A percentile compares a stretch with the other conserved stretches of the same genome.
Conservation (phyloP, 257 asterid genomes). For the Forsythia suspensa region DNA sequence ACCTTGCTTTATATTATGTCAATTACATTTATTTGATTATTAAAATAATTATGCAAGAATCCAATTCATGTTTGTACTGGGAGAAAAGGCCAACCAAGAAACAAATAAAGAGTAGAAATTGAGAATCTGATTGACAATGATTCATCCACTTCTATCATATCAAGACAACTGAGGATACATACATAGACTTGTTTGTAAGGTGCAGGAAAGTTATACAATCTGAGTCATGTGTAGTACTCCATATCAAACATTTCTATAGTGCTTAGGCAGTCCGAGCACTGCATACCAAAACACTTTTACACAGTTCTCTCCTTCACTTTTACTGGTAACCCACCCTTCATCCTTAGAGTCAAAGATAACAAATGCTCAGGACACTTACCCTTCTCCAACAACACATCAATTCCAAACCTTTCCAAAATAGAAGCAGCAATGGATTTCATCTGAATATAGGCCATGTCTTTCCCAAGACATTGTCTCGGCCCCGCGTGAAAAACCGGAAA, state of each 20-base stretch:
- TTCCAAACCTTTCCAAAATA: slow-evolving; percentile 60
- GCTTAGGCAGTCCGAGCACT: too few species aligned
- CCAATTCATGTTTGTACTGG: neutral
- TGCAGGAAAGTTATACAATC: neutral
- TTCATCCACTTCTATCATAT: neutral
- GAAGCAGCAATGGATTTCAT: slow-evolving; percentile 86
- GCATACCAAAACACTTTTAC: neutral
- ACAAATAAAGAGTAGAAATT: neutral
- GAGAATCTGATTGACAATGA: slow-evolving; percentile 5
- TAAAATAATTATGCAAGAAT: too few species aligned
- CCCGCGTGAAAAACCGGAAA: slow-evolving; percentile 87
- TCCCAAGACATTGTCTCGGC: slow-evolving; percentile 85
- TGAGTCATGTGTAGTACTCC: neutral
- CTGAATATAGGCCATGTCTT: slow-evolving; percentile 92
- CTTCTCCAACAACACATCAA: slow-evolving; percentile 52
- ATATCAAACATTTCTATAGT: too few species aligned
- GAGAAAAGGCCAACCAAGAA: neutral
- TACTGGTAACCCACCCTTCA: slow-evolving; percentile 77
- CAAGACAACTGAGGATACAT: neutral
- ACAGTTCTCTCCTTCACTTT: slow-evolving; percentile 50
- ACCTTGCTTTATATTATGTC: too few species aligned
- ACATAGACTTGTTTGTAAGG: neutral
- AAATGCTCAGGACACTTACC: slow-evolving; percentile 58
- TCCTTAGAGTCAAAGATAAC: slow-evolving; percentile 74
- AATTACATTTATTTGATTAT: too few species aligned